Percentiles rank a stretch among this genome's conserved stretches.
Evolutionary conservation across 352 stramenopile genomes (phyloP).

Genomic region (Ophiocytium majus): DNA sequence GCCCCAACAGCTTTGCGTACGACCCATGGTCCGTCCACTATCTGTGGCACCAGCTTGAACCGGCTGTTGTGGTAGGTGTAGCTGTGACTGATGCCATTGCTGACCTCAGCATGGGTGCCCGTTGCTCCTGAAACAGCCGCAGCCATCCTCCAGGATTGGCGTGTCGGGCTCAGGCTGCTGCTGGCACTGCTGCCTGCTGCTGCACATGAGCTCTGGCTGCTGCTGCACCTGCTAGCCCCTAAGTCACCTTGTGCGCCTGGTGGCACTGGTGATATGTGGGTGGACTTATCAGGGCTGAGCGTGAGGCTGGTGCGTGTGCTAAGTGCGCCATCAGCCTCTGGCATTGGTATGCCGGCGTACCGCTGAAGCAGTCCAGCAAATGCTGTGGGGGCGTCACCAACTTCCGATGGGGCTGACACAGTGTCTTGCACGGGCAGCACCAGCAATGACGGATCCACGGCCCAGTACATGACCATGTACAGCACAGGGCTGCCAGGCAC

Average conservation of each 20-base stretch:
- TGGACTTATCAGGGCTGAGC: neutral
- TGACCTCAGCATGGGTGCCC: neutral
- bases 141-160: no score
- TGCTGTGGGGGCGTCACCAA: neutral
- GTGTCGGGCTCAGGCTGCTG: no score
- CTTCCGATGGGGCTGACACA: neutral
- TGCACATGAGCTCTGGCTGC: neutral
- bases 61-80: constrained; percentile 88
- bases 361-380: neutral
- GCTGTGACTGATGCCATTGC: neutral
- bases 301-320: neutral
- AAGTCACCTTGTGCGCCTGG: neutral
- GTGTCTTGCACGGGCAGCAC: neutral
- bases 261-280: neutral
- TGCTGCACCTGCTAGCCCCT: neutral
- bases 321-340: neutral
- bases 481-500: constrained; percentile 11
- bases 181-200: neutral
- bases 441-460: neutral
- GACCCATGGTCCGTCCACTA: constrained; percentile 94
- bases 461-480: constrained; percentile 17
- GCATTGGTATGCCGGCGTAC: neutral
- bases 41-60: constrained; percentile 96
- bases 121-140: no score
- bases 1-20: constrained; percentile 90